phyloP scores from a whole-genome alignment of 495 filamentous ascomycete genomes.

The Podospora anserina region DNA sequence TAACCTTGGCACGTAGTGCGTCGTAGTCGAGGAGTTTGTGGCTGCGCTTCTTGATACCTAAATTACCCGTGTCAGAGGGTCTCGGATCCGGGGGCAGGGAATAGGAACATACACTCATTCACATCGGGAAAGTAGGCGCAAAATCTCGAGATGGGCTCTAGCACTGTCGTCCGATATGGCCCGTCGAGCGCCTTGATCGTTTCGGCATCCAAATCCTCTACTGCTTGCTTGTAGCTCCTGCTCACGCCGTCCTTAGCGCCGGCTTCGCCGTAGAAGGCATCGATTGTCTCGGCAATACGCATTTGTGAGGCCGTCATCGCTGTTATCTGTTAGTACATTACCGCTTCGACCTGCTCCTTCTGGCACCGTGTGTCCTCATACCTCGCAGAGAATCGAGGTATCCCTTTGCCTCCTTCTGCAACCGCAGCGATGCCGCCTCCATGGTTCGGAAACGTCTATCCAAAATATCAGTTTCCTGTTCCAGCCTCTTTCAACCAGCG shows the following conservation, averaged over 20 bases:
- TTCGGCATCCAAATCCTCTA: constrained; percentile 94
- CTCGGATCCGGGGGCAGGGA: background rate
- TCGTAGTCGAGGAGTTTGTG: constrained; percentile 99
- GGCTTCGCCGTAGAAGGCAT: constrained; percentile 97
- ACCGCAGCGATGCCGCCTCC: constrained; percentile 83
- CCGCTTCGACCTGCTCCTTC: background rate
- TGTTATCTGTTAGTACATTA: constrained; percentile 31
- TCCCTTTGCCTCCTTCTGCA: constrained; percentile 97
- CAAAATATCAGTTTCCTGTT: constrained; percentile 11
- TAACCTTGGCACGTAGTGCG: constrained; percentile 88
- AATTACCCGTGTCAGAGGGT: background rate
- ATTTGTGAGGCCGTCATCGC: constrained; percentile 99
- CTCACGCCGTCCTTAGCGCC: constrained; percentile 92
- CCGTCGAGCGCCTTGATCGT: constrained; percentile 98
- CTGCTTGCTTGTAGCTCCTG: constrained; percentile 94
- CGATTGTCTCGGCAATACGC: constrained; percentile 98
- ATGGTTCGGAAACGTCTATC: constrained; percentile 86
- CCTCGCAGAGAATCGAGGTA: constrained; percentile 93
- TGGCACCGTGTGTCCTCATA: constrained; percentile 31
- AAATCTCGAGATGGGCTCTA: constrained; percentile 92
- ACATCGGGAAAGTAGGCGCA: constrained; percentile 99
- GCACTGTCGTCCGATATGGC: constrained; percentile 90
- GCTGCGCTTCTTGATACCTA: constrained; percentile 94
- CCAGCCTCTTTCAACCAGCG: background rate
- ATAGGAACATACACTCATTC: constrained; percentile 74